These are phyloP conservation scores for Scedosporium minutisporum DNA, from an alignment of 2,329 filamentous ascomycete species.

Conservation along the genomic window DNA sequence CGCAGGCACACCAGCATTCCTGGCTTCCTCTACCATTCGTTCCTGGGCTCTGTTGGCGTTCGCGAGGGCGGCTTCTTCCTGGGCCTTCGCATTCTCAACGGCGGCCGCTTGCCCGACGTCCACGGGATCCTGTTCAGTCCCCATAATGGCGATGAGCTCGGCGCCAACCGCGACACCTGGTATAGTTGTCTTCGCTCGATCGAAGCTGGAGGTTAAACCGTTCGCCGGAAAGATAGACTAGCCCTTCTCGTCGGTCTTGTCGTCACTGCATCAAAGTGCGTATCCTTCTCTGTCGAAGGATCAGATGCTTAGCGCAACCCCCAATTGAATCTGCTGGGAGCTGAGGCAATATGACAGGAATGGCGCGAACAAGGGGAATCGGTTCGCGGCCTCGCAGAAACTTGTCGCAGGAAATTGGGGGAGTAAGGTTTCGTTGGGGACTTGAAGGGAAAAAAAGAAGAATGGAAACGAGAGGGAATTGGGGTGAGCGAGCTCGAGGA, in stretches of 20 bases:
- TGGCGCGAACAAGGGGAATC: not conserved
- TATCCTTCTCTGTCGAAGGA: not conserved
- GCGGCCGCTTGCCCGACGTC: slow-evolving; percentile 79
- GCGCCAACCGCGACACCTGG: not conserved
- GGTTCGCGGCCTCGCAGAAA: not conserved
- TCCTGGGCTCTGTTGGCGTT: slow-evolving; percentile 62
- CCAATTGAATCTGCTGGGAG: not conserved
- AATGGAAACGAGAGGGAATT: not conserved
- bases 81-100: slow-evolving; percentile 39
- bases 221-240: not conserved
- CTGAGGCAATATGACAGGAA: not conserved
- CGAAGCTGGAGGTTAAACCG: not conserved
- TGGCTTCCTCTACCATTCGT: slow-evolving; percentile 66
- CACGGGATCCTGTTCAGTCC: slow-evolving; percentile 14
- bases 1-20: slow-evolving; percentile 67
- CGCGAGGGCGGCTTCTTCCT: slow-evolving; percentile 37
- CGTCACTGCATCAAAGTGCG: not conserved
- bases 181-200: not conserved
- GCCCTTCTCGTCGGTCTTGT: not conserved
- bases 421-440: not conserved
- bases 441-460: not conserved
- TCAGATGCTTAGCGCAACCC: not conserved
- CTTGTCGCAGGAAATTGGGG: not conserved
- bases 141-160: not conserved
- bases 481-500: not conserved